Percentiles rank a stretch among this genome's conserved stretches.
Evolutionary conservation across 116 monocot genomes (phyloP).

Genomic region (Dioscorea cayenensis): DNA sequence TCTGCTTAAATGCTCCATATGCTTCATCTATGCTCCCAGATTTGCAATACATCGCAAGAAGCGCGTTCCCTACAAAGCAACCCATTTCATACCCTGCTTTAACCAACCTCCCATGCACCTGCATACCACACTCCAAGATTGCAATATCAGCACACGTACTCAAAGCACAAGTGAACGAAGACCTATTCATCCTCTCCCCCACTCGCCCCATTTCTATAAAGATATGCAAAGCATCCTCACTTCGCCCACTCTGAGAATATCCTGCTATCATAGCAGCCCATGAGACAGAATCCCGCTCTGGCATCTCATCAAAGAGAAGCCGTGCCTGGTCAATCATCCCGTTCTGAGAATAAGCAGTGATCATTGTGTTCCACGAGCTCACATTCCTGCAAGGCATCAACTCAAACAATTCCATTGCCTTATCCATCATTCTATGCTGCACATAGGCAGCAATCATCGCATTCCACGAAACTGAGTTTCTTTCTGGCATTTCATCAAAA

Average conservation of each 20-base stretch:
- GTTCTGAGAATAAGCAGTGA: conserved; percentile 61
- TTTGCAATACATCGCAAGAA: conserved; percentile 72
- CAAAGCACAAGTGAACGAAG: conserved; percentile 50
- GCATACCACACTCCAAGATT: conserved; percentile 52
- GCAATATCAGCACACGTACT: conserved; percentile 70
- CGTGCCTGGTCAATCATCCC: conserved; percentile 52
- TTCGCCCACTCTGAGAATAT: conserved; percentile 41
- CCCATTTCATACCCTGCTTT: conserved; percentile 62
- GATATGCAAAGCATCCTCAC: conserved; percentile 43
- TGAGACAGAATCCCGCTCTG: conserved; percentile 37
- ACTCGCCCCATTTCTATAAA: conserved; percentile 53
- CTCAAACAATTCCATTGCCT: conserved; percentile 48
- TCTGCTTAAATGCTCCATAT: conserved; percentile 41
- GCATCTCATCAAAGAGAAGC: conserved; percentile 38
- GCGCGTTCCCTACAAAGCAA: conserved; percentile 67
- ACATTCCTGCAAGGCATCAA: conserved; percentile 59
- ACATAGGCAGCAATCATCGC: conserved; percentile 68
- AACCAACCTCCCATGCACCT: conserved; percentile 62
- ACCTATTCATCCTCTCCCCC: conserved; percentile 50
- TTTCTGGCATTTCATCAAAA: conserved; percentile 67
- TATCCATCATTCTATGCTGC: conserved; percentile 25
- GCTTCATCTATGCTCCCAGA: conserved; percentile 62
- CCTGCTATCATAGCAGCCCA: conserved; percentile 77
- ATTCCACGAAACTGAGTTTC: conserved; percentile 73
- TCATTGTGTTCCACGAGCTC: conserved; percentile 69